Conservation (phyloP, 1,284 basidiomycete genomes). For the Ceratorhiza oryzae-sativae region DNA sequence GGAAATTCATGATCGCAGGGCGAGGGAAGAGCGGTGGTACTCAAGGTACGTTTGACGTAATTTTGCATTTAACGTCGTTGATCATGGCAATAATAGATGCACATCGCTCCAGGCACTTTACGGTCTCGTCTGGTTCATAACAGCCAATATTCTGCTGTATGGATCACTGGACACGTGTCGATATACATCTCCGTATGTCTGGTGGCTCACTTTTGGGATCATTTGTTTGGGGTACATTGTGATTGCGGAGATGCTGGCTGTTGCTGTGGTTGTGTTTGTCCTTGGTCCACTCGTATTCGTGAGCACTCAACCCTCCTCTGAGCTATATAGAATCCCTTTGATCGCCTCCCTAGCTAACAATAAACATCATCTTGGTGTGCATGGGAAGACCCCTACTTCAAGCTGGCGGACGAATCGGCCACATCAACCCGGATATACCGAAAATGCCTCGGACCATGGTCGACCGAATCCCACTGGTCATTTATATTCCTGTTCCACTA, state of each 20-base stretch:
- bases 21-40: slow-evolving; percentile 36
- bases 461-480: slow-evolving; percentile 77
- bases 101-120: slow-evolving; percentile 65
- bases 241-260: slow-evolving; percentile 72
- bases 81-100: slow-evolving; percentile 9
- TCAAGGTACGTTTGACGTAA: slow-evolving; percentile 9
- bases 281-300: slow-evolving; percentile 78
- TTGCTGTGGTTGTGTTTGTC: slow-evolving; percentile 76
- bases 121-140: slow-evolving; percentile 79
- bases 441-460: slow-evolving; percentile 73
- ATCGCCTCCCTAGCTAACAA: not conserved
- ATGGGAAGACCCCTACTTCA: slow-evolving; percentile 64
- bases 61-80: no score
- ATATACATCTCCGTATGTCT: slow-evolving; percentile 72
- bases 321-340: not conserved
- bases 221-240: slow-evolving; percentile 79
- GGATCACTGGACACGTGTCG: slow-evolving; percentile 75
- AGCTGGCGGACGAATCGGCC: slow-evolving; percentile 46
- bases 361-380: slow-evolving; percentile 76
- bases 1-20: not conserved
- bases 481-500: slow-evolving; percentile 62
- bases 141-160: slow-evolving; percentile 77
- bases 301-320: slow-evolving; percentile 47
- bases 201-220: slow-evolving; percentile 82
- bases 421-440: slow-evolving; percentile 76